Percentiles rank a stretch among this genome's conserved stretches.
These are phyloP conservation scores for Candida ipomoeae DNA, from an alignment of 805 yeast genomes.

Conservation along the genomic window DNA sequence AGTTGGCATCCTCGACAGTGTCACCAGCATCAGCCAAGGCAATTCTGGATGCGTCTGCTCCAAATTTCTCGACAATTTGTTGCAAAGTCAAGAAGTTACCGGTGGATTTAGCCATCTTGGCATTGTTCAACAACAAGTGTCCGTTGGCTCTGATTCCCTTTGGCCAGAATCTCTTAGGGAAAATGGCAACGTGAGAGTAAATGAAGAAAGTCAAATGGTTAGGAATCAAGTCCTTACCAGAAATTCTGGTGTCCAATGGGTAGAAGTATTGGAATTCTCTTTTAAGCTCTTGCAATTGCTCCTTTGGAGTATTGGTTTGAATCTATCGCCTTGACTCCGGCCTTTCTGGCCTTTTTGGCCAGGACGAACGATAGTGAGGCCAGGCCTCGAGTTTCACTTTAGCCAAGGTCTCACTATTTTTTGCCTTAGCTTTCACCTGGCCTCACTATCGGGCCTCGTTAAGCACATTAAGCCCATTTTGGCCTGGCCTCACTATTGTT, in stretches of 20 bases:
- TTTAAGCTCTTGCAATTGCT: conserved; percentile 68
- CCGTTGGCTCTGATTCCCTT: conserved; percentile 92
- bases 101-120: conserved; percentile 96
- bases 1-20: conserved; percentile 94
- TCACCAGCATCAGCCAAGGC: conserved; percentile 99
- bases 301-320: conserved; percentile 56
- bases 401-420: no score
- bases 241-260: conserved; percentile 86
- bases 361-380: no score
- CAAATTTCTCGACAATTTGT: conserved; percentile 81
- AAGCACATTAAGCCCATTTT: no score
- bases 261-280: conserved; percentile 96
- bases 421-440: no score
- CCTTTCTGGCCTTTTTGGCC: no score
- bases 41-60: conserved; percentile 96
- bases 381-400: no score
- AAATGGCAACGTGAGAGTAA: conserved; percentile 87
- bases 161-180: conserved; percentile 92
- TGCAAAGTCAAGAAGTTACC: conserved; percentile 93
- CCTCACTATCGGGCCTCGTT: no score
- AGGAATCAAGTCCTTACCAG: conserved; percentile 96
- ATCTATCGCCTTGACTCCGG: conserved; percentile 19
- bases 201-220: conserved; percentile 95
- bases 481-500: no score
- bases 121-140: conserved; percentile 90